These are phyloP conservation scores for Candida cerambycidarum DNA, from an alignment of 805 yeast species.

Conservation along the genomic window DNA sequence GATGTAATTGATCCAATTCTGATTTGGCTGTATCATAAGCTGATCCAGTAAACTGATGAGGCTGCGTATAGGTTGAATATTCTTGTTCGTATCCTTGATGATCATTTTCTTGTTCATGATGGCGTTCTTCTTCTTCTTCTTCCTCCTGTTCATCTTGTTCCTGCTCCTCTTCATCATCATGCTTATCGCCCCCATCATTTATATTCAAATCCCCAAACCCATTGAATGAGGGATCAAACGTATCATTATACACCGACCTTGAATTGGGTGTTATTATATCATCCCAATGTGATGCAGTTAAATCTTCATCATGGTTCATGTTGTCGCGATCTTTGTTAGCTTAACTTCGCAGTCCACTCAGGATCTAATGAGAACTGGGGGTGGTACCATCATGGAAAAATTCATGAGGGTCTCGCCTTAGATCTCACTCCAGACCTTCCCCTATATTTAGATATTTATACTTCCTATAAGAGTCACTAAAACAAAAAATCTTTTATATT, in stretches of 20 bases:
- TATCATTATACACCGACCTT: conserved; percentile 4
- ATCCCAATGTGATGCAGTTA: conserved; percentile 62
- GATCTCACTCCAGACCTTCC: too few relatives aligned
- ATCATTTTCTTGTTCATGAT: conserved; percentile 10
- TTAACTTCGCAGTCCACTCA: too few relatives aligned
- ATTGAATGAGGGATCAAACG: conserved; percentile 16
- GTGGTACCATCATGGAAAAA: too few relatives aligned
- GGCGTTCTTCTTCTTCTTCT: too few relatives aligned
- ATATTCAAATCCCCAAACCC: conserved; percentile 22
- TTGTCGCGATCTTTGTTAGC: neutral
- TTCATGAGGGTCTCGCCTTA: too few relatives aligned
- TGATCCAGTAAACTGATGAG: neutral
- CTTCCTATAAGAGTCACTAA: too few relatives aligned
- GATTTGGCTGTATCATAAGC: conserved; percentile 16
- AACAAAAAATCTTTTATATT: too few relatives aligned
- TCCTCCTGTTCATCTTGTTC: neutral
- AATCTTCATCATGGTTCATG: conserved; percentile 46
- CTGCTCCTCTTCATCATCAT: conserved; percentile 16
- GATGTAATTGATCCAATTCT: conserved; percentile 23
- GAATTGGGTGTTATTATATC: conserved; percentile 48
- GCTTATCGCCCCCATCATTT: conserved; percentile 14
- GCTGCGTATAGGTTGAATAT: neutral
- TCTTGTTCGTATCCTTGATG: conserved; percentile 7
- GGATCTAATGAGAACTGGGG: too few relatives aligned
- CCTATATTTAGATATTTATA: too few relatives aligned